Evolutionary conservation across 139 green algal genomes (phyloP), one percentile per base, ranked within the genome.

Genomic region (Spirogloea muscicola): DNA sequence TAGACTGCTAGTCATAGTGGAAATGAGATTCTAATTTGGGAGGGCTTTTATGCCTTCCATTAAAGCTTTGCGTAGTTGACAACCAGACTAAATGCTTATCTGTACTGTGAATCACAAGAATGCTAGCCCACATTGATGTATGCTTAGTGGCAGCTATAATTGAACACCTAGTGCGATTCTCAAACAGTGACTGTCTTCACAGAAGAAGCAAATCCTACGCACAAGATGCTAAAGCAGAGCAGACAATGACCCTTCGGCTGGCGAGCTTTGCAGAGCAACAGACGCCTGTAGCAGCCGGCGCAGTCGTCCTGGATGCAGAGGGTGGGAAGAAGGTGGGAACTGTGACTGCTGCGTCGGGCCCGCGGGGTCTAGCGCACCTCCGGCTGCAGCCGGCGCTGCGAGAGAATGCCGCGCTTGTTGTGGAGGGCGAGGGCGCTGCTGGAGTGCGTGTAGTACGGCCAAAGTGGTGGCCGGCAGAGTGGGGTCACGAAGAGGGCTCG

Each of bases 391-490:
- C 41, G 13, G 68, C 55, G 25, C 49, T 76, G 21, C 68, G 68
- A 36, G 55, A 71, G 3, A 41, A 39, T 10, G 60, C 58, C n/a
- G 16, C 41, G 68, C 58, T 76, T 16, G 39, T 48, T 51, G 49
- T 76, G 33, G 69, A 74, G 16, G 68, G 1, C n/a, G 51, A 52
- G 58, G 33, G 36, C 5, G 68, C 34, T 41, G 31, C 51, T 49
- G 42, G 13, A 46, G 5, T 69, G 49, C 38, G 66, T 18, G 48
- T 65, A 1, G 31, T 21, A n/a, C 44, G 42, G 55, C 68, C 68
- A 5, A 46, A 41, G 7, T 76, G 68, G 68, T 76, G 68, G 68
- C 68, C 68, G 5, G 34, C 9, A 25, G 49, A 76, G 68, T 76
- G 68, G 68, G 68, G 52, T 25, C 48, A 40, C 4, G 66, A 74